Evolutionary conservation across 1,139 yeast species (phyloP).

Genomic region (Geotrichum aggregatum): DNA sequence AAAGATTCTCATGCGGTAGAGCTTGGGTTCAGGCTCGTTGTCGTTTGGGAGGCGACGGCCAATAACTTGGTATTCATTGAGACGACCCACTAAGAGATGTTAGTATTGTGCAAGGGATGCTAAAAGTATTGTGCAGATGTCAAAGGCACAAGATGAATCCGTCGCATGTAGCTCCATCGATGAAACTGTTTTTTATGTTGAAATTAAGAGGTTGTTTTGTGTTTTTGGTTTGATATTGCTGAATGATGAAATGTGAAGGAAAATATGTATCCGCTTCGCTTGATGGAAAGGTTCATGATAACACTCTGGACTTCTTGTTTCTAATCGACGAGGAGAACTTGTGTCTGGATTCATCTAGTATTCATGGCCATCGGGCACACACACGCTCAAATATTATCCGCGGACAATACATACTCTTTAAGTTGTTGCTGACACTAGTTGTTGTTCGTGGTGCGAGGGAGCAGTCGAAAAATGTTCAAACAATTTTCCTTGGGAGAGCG

Average conservation of each 20-base stretch:
- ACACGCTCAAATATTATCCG: background rate
- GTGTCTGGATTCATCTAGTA: background rate
- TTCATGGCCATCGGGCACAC: background rate
- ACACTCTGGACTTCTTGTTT: too few relatives aligned
- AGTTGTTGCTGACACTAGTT: constrained; percentile 15
- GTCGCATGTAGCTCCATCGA: background rate
- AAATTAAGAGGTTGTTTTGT: too few relatives aligned
- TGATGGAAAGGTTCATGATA: too few relatives aligned
- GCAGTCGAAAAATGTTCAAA: constrained; percentile 11
- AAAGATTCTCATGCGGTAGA: constrained; percentile 99
- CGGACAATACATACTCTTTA: constrained; percentile 19
- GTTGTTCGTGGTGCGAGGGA: constrained; percentile 16
- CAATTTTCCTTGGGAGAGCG: background rate
- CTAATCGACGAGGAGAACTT: too few relatives aligned
- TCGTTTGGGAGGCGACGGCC: constrained; percentile 99
- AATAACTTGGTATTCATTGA: constrained; percentile 98
- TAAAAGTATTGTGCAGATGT: too few relatives aligned
- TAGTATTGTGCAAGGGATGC: too few relatives aligned
- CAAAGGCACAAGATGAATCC: background rate
- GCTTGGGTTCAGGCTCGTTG: constrained; percentile 98
- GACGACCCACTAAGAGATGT: constrained; percentile 50
- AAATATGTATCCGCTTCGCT: too few relatives aligned
- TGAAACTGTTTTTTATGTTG: too few relatives aligned
- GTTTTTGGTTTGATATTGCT: too few relatives aligned
- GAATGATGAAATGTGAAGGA: too few relatives aligned